Evolutionary conservation across 805 yeast species (phyloP), one percentile per base, ranked within the genome.

Genomic region (Wickerhamiella allomyrinae): DNA sequence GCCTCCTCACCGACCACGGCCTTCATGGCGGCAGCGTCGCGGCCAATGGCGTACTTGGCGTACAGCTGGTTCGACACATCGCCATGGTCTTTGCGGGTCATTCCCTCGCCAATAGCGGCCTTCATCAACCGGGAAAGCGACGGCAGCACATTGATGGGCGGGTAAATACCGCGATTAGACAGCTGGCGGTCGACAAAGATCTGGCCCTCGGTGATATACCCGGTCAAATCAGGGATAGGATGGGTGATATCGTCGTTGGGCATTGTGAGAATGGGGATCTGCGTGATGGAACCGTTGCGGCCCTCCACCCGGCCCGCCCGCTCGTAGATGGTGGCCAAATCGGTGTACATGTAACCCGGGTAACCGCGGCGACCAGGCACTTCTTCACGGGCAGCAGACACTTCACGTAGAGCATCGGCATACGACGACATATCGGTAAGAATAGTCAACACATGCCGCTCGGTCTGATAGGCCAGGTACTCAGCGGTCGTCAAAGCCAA

Each of bases 361-460:
- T 91, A 91, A 73, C 99, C 99, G 79, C 99, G 86, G 76, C 99
- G 86, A 74, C 99, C 99, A 61, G 98, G 98, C 37, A 91, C 98
- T 70, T 93, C 98, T 69, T 91, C 99, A 74, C 99, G 86, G 39
- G 99, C 99, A 48, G 99, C 98, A 49, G 96, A 86, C 40, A 91
- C 98, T 71, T 91, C 99, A 79, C 99, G 87, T 61, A 91, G 71
- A 33, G 99, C 99, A 65, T 91, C 99, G 33, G 99, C 99, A 63
- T 91, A 91, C n/a, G 98, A 91, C 21, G 96, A 85, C 99, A 91
- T 91, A 70, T 91, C 99, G 40, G 99, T 93, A 62, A 91, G 75
- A 58, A 91, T 89, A 41, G 97, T 91, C 68, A 91, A 76, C 41
- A 91, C 99, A 64, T 91, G 99, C 68, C 96, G 85, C 69, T 91